Evolutionary conservation across 352 stramenopile genomes (phyloP).

Genomic region (Phytophthora fragariae): DNA sequence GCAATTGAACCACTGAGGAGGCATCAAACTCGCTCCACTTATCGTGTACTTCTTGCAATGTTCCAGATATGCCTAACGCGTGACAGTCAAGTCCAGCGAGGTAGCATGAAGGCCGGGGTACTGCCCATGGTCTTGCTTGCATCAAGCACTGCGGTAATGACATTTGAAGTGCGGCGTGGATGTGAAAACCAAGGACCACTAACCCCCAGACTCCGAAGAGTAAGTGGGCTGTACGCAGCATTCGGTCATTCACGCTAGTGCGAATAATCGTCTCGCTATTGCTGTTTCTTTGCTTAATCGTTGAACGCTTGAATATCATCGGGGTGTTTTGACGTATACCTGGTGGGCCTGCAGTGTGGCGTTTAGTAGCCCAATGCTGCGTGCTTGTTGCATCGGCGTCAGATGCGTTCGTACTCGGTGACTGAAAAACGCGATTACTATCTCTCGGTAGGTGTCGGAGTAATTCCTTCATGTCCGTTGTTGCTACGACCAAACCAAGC

Average conservation of each 20-base stretch:
- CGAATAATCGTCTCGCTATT: not conserved
- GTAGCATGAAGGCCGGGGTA: conserved; percentile 30
- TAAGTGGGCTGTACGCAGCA: not conserved
- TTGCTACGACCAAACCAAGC: conserved; percentile 27
- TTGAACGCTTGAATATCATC: too few species aligned
- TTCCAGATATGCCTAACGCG: conserved; percentile 14
- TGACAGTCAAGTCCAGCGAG: conserved; percentile 41
- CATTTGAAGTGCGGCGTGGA: conserved; percentile 6
- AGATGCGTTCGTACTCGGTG: not conserved
- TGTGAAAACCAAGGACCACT: conserved; percentile 20
- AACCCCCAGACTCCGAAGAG: not conserved
- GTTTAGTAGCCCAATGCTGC: too few species aligned
- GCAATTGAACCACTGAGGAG: conserved; percentile 25
- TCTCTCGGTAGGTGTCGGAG: conserved; percentile 2
- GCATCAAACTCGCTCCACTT: conserved; percentile 33
- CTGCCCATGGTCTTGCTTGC: conserved; percentile 38
- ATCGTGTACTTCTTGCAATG: conserved; percentile 7
- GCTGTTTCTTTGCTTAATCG: not conserved
- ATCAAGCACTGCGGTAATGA: conserved; percentile 20
- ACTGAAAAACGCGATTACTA: conserved; percentile 3
- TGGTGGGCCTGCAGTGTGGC: too few species aligned
- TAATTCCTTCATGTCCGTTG: conserved; percentile 33
- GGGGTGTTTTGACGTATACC: too few species aligned
- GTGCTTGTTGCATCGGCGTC: not conserved
- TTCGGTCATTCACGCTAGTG: not conserved